Percentiles rank a stretch among this genome's conserved stretches.
phyloP scores from a whole-genome alignment of 2,329 filamentous ascomycete species.

The Amauroascus niger region DNA sequence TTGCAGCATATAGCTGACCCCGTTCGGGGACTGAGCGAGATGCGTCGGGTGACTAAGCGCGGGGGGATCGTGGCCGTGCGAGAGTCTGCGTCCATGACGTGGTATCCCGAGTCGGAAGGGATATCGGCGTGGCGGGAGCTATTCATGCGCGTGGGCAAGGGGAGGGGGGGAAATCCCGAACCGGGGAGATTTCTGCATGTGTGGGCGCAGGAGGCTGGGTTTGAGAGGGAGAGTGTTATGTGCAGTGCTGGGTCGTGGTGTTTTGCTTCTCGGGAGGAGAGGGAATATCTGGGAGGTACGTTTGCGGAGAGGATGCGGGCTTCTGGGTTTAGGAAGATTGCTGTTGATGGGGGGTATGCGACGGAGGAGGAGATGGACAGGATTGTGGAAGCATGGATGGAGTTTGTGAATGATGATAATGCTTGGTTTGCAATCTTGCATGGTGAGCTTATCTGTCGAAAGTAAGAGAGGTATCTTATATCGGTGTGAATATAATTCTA shows the following conservation, averaged over 20 bases:
- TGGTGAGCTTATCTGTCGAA: constrained; percentile 33
- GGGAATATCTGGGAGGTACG: constrained; percentile 29
- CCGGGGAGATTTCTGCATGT: constrained; percentile 23
- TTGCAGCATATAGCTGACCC: constrained; percentile 48
- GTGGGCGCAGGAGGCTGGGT: constrained; percentile 31
- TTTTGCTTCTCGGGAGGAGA: constrained; percentile 27
- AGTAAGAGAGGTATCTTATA: constrained; percentile 15
- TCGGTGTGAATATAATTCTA: too few species aligned
- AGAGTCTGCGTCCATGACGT: constrained; percentile 31
- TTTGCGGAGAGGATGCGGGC: constrained; percentile 26
- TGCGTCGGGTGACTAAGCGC: constrained; percentile 45
- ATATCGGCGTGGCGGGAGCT: constrained; percentile 5
- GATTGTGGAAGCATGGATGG: constrained; percentile 29
- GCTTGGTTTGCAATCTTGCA: constrained; percentile 33
- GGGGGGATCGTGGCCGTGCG: constrained; percentile 43
- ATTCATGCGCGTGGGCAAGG: background rate
- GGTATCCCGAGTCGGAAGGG: constrained; percentile 24
- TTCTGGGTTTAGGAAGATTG: constrained; percentile 25
- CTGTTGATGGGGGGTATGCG: constrained; percentile 26
- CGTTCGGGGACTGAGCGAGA: constrained; percentile 42
- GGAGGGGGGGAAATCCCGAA: constrained; percentile 11
- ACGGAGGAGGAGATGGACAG: constrained; percentile 25
- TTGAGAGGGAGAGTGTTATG: constrained; percentile 20
- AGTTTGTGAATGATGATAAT: constrained; percentile 28
- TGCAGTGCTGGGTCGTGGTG: constrained; percentile 30